Percentiles rank a stretch among this genome's conserved stretches.
phyloP scores from a whole-genome alignment of 257 asterid genomes.

The Apocynum venetum region DNA sequence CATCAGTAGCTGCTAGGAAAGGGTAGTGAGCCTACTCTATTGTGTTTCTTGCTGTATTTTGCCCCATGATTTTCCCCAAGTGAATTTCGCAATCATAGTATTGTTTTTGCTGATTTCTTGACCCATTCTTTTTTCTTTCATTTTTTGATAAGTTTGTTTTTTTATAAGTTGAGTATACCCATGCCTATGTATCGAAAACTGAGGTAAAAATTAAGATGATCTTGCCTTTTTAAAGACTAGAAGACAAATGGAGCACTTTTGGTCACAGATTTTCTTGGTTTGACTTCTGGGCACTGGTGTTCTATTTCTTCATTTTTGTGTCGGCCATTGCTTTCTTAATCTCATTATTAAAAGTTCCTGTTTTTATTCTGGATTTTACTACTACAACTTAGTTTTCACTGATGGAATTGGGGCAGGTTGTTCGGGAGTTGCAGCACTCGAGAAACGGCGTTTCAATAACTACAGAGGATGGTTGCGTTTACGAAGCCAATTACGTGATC shows the following conservation, averaged over 20 bases:
- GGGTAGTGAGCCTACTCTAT: neutral
- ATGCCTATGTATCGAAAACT: neutral
- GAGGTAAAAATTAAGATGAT: neutral
- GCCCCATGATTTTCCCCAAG: neutral
- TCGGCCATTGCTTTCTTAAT: slow-evolving; percentile 12
- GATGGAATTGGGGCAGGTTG: slow-evolving; percentile 65
- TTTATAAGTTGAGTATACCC: too few relatives aligned
- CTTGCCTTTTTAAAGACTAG: too few relatives aligned
- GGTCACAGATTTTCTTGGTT: slow-evolving; percentile 28
- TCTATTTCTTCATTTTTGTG: neutral
- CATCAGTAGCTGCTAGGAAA: neutral
- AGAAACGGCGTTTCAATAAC: slow-evolving; percentile 71
- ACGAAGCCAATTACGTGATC: slow-evolving; percentile 79
- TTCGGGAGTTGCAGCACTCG: slow-evolving; percentile 80
- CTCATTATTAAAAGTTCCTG: neutral
- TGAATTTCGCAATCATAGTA: neutral
- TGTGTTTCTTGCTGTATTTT: neutral
- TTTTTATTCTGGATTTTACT: neutral
- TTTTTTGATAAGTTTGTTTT: too few relatives aligned
- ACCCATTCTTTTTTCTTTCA: too few relatives aligned
- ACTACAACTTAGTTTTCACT: slow-evolving; percentile 3
- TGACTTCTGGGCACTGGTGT: slow-evolving; percentile 23
- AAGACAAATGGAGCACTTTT: neutral
- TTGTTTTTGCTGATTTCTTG: neutral
- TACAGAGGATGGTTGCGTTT: slow-evolving; percentile 79